phyloP scores from a whole-genome alignment of 169 alveolate species.

The Plasmodium reichenowi region DNA sequence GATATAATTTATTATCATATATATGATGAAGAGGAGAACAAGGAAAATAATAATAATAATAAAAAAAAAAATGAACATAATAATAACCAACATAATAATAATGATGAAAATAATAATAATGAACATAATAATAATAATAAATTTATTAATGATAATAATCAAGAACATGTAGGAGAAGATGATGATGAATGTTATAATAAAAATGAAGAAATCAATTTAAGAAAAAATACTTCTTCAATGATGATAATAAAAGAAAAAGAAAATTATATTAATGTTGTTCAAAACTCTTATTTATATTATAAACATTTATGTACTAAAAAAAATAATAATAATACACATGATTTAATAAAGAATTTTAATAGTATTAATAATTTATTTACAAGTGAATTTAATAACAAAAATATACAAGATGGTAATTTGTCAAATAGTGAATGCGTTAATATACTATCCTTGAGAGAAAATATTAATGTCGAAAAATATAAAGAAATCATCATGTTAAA shows the following conservation, averaged over 20 bases:
- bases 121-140: neutral
- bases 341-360: slow-evolving; percentile 1
- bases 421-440: slow-evolving; percentile 47
- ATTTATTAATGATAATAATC: neutral
- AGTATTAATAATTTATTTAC: neutral
- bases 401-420: slow-evolving; percentile 1
- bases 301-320: slow-evolving; percentile 54
- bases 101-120: neutral
- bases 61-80: neutral
- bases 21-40: slow-evolving; percentile 24
- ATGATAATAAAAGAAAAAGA: neutral
- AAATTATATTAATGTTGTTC: slow-evolving; percentile 59
- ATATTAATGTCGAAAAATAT: slow-evolving; percentile 60
- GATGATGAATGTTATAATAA: neutral
- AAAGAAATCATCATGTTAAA: slow-evolving; percentile 61
- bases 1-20: slow-evolving; percentile 1
- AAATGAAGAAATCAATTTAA: neutral
- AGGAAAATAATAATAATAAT: neutral
- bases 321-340: slow-evolving; percentile 14
- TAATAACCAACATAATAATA: too few relatives aligned
- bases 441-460: slow-evolving; percentile 40
- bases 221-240: neutral
- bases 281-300: slow-evolving; percentile 59
- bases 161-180: neutral
- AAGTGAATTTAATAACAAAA: neutral